These are phyloP conservation scores for Ceratocystis eucalypticola DNA, from an alignment of 2,329 filamentous ascomycete genomes.

Conservation along the genomic window DNA sequence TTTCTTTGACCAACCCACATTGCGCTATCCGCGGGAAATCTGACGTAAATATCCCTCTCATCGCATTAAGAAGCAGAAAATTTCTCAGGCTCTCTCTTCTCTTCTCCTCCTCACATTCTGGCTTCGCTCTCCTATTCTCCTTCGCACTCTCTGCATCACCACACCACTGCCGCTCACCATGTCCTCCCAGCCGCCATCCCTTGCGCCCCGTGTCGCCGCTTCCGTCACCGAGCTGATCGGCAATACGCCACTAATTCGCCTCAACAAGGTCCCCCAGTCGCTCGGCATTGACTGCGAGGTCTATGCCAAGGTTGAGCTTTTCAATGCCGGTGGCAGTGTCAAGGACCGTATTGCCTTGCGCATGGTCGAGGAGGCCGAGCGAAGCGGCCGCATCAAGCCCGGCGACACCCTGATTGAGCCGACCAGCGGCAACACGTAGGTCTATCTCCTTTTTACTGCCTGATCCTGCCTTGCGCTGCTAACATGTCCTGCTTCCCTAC, in stretches of 20 bases:
- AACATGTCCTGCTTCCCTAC: background rate
- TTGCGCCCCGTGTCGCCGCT: slow-evolving; percentile 33
- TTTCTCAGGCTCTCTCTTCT: background rate
- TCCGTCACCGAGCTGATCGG: slow-evolving; percentile 80
- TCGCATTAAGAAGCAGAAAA: background rate
- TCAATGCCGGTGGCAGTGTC: slow-evolving; percentile 86
- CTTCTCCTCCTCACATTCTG: background rate
- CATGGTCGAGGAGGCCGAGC: slow-evolving; percentile 95
- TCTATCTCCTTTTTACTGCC: slow-evolving; percentile 10
- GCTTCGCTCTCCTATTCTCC: background rate
- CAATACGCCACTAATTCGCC: slow-evolving; percentile 84
- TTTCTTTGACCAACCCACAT: background rate
- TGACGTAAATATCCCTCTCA: background rate
- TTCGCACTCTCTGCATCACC: background rate
- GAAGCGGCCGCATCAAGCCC: slow-evolving; percentile 82
- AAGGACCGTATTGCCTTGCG: slow-evolving; percentile 92
- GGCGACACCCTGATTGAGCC: slow-evolving; percentile 96
- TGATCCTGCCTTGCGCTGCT: background rate
- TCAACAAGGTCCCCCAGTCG: slow-evolving; percentile 86
- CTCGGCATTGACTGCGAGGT: slow-evolving; percentile 79
- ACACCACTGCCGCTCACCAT: background rate
- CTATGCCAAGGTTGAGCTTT: slow-evolving; percentile 83
- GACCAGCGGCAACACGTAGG: slow-evolving; percentile 82
- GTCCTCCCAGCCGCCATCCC: slow-evolving; percentile 24
- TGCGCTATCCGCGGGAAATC: slow-evolving; percentile 3